Evolutionary conservation across 2,329 filamentous ascomycete species (phyloP).

Genomic region (Xylariaceae sp.): DNA sequence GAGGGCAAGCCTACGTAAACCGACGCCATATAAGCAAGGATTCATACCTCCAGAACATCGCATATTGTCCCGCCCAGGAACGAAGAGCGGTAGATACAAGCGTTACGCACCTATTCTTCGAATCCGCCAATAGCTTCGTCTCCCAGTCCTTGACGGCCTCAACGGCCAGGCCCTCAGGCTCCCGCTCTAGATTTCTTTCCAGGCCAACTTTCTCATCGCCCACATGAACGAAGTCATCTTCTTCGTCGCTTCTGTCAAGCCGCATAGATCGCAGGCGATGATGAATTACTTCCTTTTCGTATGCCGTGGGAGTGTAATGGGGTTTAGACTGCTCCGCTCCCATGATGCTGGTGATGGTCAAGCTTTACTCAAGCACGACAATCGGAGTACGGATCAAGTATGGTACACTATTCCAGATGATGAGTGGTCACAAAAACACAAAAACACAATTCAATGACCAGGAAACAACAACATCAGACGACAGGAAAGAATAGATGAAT

Average conservation of each 20-base stretch:
- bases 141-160: constrained; percentile 55
- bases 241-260: constrained; percentile 32
- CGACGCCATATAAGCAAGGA: no score
- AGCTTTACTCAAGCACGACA: no score
- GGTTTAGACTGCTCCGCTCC: constrained; percentile 41
- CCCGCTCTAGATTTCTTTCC: constrained; percentile 14
- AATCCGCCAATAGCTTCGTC: constrained; percentile 56
- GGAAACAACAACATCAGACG: no score
- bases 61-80: no score
- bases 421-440: no score
- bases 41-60: no score
- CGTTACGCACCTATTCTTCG: constrained; percentile 56
- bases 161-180: constrained; percentile 46
- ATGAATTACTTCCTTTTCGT: constrained; percentile 42
- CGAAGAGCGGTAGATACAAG: background rate
- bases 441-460: no score
- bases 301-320: constrained; percentile 19
- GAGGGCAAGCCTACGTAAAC: constrained; percentile 62
- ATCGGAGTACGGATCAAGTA: no score
- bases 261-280: constrained; percentile 38
- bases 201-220: constrained; percentile 34
- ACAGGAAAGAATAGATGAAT: no score
- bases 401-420: no score
- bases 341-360: constrained; percentile 34
- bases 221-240: constrained; percentile 48